Evolutionary conservation across 2,329 filamentous ascomycete genomes (phyloP).

Genomic region (Penicillium sp.): DNA sequence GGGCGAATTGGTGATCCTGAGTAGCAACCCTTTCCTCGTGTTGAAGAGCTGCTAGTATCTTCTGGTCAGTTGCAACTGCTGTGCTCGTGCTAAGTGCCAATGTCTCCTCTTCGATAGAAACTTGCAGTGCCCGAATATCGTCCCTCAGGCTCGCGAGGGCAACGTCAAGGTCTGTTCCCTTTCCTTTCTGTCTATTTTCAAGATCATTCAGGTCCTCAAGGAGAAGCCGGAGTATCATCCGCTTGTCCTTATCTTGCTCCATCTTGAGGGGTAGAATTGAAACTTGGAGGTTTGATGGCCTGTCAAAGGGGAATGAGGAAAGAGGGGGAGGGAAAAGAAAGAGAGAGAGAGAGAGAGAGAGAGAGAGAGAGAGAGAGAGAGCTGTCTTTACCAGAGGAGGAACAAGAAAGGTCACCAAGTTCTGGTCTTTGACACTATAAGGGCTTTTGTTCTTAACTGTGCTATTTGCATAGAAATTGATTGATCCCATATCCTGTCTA

Average conservation of each 20-base stretch:
- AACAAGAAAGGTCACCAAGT: too few relatives aligned
- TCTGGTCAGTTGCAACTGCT: slow-evolving; percentile 11
- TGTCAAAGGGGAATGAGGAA: neutral
- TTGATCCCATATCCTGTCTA: too few relatives aligned
- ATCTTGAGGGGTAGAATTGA: neutral
- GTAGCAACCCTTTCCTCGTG: slow-evolving; percentile 6
- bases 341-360: neutral
- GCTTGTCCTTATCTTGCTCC: neutral
- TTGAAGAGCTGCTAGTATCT: neutral
- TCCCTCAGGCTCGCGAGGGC: slow-evolving; percentile 2
- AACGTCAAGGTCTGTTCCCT: slow-evolving; percentile 10
- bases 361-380: too few relatives aligned
- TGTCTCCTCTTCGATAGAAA: neutral
- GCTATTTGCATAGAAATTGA: too few relatives aligned
- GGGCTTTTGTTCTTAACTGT: too few relatives aligned
- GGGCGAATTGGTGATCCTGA: slow-evolving; percentile 4
- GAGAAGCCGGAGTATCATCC: neutral
- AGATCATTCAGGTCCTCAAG: slow-evolving; percentile 3
- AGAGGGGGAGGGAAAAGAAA: neutral
- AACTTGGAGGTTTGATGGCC: neutral
- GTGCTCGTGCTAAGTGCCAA: slow-evolving; percentile 8
- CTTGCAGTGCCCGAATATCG: neutral
- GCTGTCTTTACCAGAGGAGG: too few relatives aligned
- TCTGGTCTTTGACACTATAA: neutral
- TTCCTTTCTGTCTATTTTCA: slow-evolving; percentile 3